These are phyloP conservation scores for Sisymbrium altissimum DNA, from an alignment of 345 rosid species.

Conservation along the genomic window DNA sequence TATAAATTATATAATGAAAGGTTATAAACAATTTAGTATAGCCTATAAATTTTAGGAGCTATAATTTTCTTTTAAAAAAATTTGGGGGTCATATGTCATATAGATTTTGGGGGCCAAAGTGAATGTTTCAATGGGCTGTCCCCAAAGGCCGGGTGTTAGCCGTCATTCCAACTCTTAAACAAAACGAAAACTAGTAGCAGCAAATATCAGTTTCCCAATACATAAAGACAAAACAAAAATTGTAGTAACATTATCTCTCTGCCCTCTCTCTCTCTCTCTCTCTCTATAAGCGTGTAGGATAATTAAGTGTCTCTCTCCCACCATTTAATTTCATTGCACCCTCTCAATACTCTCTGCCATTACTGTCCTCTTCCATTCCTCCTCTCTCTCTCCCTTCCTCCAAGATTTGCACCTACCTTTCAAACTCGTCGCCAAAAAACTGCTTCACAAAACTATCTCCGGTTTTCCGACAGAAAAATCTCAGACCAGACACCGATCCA, in stretches of 20 bases:
- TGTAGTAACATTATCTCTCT: constrained; percentile 8
- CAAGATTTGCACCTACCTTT: constrained; percentile 36
- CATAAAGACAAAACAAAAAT: neutral
- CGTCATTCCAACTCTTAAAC: too few relatives aligned
- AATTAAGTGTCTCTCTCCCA: constrained; percentile 35
- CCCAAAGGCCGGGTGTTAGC: too few relatives aligned
- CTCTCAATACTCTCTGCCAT: constrained; percentile 30
- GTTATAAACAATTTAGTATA: too few relatives aligned
- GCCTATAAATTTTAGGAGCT: too few relatives aligned
- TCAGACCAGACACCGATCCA: neutral
- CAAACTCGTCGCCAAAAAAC: constrained; percentile 18
- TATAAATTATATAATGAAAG: neutral
- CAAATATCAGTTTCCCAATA: neutral
- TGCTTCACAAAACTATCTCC: neutral
- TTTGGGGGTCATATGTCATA: too few relatives aligned
- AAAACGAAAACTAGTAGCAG: too few relatives aligned
- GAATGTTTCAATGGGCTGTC: too few relatives aligned
- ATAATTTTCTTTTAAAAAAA: too few relatives aligned
- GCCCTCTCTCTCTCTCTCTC: neutral
- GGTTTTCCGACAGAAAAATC: constrained; percentile 21
- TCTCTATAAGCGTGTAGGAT: constrained; percentile 27
- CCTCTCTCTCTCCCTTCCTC: neutral
- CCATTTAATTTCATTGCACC: constrained; percentile 36
- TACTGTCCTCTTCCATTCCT: constrained; percentile 18
- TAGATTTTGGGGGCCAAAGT: too few relatives aligned